A percentile compares a stretch with the other conserved stretches of the same genome.
These are phyloP conservation scores for Polyplosphaeria fusca DNA, from an alignment of 495 filamentous ascomycete genomes.

Conservation along the genomic window DNA sequence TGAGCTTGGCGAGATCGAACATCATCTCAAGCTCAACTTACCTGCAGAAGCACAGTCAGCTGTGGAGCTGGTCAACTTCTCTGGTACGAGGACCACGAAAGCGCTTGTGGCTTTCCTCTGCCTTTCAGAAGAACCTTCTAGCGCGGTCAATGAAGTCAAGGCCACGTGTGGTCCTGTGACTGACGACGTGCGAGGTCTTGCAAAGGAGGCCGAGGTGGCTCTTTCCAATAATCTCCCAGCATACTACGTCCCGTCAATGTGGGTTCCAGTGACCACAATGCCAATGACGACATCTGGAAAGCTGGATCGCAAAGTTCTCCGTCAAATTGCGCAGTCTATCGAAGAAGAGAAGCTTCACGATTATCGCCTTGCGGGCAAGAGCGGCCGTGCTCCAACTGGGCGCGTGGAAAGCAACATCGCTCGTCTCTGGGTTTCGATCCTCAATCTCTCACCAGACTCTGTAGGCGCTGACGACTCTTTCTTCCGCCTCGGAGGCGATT, in stretches of 20 bases:
- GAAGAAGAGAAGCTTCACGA: conserved; percentile 44
- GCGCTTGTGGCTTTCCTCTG: conserved; percentile 27
- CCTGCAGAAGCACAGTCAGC: conserved; percentile 16
- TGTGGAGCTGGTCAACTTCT: conserved; percentile 21
- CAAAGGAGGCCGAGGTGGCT: conserved; percentile 10
- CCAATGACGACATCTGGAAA: conserved; percentile 30
- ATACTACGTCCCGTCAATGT: conserved; percentile 29
- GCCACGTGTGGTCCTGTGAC: conserved; percentile 5
- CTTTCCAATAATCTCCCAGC: conserved; percentile 16
- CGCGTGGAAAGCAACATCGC: conserved; percentile 23
- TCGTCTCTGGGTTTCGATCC: conserved; percentile 10
- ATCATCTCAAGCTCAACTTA: conserved; percentile 29
- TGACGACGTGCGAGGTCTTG: conserved; percentile 1
- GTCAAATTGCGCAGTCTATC: conserved; percentile 41
- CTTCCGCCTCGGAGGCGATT: conserved; percentile 35
- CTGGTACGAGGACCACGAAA: conserved; percentile 4
- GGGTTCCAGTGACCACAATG: conserved; percentile 24
- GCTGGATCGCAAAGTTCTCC: conserved; percentile 21
- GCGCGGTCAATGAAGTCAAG: not conserved
- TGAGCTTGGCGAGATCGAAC: conserved; percentile 37
- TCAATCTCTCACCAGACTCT: conserved; percentile 16
- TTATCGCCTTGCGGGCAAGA: conserved; percentile 43
- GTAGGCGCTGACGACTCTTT: conserved; percentile 33
- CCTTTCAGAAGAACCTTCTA: conserved; percentile 1
- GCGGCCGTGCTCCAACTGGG: conserved; percentile 29